A percentile compares a stretch with the other conserved stretches of the same genome.
These are phyloP conservation scores for Lantana camara DNA, from an alignment of 257 asterid species.

Conservation along the genomic window DNA sequence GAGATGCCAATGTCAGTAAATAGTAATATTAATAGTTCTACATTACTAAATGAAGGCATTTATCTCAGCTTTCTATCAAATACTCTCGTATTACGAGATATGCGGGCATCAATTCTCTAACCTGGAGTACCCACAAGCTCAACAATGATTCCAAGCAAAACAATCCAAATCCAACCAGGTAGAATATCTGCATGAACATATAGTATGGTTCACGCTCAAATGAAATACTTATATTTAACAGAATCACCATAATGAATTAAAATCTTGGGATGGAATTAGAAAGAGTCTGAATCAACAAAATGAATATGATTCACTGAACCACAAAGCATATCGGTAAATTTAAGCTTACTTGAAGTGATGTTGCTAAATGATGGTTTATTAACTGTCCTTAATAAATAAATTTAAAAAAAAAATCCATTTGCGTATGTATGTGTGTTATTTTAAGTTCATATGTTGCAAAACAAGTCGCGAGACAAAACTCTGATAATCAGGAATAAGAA, in stretches of 20 bases:
- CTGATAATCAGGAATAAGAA: background rate
- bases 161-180: constrained; percentile 81
- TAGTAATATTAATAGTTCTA: background rate
- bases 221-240: constrained; percentile 2
- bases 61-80: too few species aligned
- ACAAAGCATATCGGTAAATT: background rate
- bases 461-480: background rate
- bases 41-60: too few species aligned
- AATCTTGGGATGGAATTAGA: background rate
- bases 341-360: background rate
- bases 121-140: constrained; percentile 97
- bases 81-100: too few species aligned
- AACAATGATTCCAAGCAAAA: constrained; percentile 82
- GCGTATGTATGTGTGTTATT: too few species aligned
- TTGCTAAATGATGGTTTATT: background rate
- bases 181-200: constrained; percentile 64
- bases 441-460: background rate
- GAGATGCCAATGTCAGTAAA: background rate
- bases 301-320: background rate
- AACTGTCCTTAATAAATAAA: too few species aligned
- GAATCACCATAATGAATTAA: background rate
- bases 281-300: background rate
- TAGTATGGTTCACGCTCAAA: background rate
- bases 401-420: too few species aligned
- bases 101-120: constrained; percentile 30